phyloP scores from a whole-genome alignment of 2,329 filamentous ascomycete genomes.

The Fusarium scirpi region DNA sequence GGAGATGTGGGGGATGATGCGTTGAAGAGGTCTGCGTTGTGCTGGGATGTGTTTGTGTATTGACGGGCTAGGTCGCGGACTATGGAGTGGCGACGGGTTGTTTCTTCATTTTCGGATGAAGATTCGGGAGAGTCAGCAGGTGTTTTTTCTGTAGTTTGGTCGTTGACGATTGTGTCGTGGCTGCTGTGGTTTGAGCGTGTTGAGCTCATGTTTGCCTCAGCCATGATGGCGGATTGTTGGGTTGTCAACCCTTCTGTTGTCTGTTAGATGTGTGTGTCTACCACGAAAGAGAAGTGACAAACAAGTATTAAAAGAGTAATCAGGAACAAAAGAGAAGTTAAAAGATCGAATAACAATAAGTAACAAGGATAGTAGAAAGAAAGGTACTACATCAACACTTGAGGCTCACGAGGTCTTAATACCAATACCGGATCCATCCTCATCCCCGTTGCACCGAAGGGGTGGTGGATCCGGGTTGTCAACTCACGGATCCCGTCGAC shows the following conservation, averaged over 20 bases:
- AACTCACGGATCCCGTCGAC: slow-evolving; percentile 28
- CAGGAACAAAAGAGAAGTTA: slow-evolving; percentile 7
- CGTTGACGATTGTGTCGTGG: slow-evolving; percentile 35
- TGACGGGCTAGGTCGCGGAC: slow-evolving; percentile 34
- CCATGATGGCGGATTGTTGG: slow-evolving; percentile 6
- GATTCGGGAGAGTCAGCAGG: background rate
- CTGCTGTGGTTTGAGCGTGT: slow-evolving; percentile 30
- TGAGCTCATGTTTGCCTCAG: slow-evolving; percentile 22
- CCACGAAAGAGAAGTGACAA: background rate
- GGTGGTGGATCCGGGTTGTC: slow-evolving; percentile 12
- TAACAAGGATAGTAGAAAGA: slow-evolving; percentile 1
- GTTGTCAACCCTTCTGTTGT: background rate
- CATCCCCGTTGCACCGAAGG: slow-evolving; percentile 27
- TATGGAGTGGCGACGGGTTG: slow-evolving; percentile 37
- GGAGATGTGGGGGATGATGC: slow-evolving; percentile 52
- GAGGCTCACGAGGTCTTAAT: slow-evolving; percentile 32
- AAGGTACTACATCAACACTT: background rate
- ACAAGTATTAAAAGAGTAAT: slow-evolving; percentile 27
- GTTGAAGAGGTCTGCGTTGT: slow-evolving; percentile 31
- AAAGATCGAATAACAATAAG: background rate
- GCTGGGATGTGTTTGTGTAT: slow-evolving; percentile 33
- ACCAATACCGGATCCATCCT: slow-evolving; percentile 8
- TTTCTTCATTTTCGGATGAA: slow-evolving; percentile 35
- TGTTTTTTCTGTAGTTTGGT: background rate
- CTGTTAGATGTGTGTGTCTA: background rate